Percentiles rank a stretch among this genome's conserved stretches.
These are phyloP conservation scores for Yarrowia bubula DNA, from an alignment of 805 yeast genomes.

Conservation along the genomic window DNA sequence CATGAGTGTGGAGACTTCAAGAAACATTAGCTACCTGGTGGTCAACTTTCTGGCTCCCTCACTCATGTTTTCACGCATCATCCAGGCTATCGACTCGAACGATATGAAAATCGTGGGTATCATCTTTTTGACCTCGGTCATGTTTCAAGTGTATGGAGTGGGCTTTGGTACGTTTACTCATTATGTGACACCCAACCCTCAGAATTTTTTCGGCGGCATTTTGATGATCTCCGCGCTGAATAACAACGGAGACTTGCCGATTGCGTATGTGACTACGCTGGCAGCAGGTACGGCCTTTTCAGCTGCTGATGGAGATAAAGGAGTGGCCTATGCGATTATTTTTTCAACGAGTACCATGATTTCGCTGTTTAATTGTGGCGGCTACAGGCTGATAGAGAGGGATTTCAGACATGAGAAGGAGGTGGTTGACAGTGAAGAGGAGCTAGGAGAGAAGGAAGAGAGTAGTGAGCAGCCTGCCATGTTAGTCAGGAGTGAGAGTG, in stretches of 20 bases:
- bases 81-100: slow-evolving; percentile 58
- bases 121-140: slow-evolving; percentile 48
- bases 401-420: slow-evolving; percentile 49
- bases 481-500: not conserved
- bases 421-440: not conserved
- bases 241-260: slow-evolving; percentile 78
- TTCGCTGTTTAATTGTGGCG: slow-evolving; percentile 71
- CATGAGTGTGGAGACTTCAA: slow-evolving; percentile 62
- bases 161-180: slow-evolving; percentile 44
- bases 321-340: slow-evolving; percentile 81
- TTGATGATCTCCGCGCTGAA: slow-evolving; percentile 72
- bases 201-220: slow-evolving; percentile 73
- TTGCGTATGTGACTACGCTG: slow-evolving; percentile 68
- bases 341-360: slow-evolving; percentile 47
- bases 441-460: not conserved
- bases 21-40: slow-evolving; percentile 67
- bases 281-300: slow-evolving; percentile 60
- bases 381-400: slow-evolving; percentile 63
- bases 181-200: slow-evolving; percentile 59
- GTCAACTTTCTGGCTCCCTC: slow-evolving; percentile 72
- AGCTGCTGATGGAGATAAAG: slow-evolving; percentile 60
- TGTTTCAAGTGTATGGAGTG: slow-evolving; percentile 50
- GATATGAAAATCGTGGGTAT: slow-evolving; percentile 74
- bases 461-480: not conserved
- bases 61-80: slow-evolving; percentile 70